Base-by-base conservation (phyloP, 345 rosid species). In the Fremontodendron californicum region DNA sequence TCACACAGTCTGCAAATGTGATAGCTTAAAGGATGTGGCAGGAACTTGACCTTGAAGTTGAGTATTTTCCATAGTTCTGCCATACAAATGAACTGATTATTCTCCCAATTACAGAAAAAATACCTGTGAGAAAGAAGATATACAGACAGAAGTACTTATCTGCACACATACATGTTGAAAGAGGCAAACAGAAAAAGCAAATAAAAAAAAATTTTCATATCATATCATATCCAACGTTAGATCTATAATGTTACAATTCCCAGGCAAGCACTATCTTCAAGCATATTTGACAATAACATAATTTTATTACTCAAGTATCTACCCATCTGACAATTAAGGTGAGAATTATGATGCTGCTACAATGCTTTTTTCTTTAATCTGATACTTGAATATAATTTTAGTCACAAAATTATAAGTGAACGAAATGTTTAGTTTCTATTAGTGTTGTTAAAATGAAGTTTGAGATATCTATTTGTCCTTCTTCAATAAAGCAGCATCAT, bases 1-100 rank as follows among this genome's bases (percentile, higher is more conserved):
- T 85, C 73, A 96, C 99, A 91, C 88, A 1, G 89, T 87, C 85
- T 91, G 90, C 78, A 96, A 86, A 61, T 82, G 43, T 65, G 78
- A 4, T 75, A 89, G 88, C 84, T 84, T 82, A 85, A 94, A 94
- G 33, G 92, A 69, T 1, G 48, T 6, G 35, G 9, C 0, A 31
- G 98, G 97, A 78, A 96, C 78, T 54, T 39, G 11, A 64, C 95
- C 99, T 67, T 11, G 45, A 45, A 96, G 82, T 29, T 75, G 64
- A 23, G 87, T 84, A 25, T 18, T 27, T 77, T 92, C 91, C 94
- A 94, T 79, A 79, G 77, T 79, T 83, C 99, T 96, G 91, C 75
- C 74, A 46, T 27, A 23, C 42, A 54, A 25, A 42, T 18, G 9
- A 35, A 40, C 11, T 51, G 10, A 66, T 71, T 51, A 65, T 52